Conservation (phyloP, 2,329 filamentous ascomycete species). For the Epichloe scottii region DNA sequence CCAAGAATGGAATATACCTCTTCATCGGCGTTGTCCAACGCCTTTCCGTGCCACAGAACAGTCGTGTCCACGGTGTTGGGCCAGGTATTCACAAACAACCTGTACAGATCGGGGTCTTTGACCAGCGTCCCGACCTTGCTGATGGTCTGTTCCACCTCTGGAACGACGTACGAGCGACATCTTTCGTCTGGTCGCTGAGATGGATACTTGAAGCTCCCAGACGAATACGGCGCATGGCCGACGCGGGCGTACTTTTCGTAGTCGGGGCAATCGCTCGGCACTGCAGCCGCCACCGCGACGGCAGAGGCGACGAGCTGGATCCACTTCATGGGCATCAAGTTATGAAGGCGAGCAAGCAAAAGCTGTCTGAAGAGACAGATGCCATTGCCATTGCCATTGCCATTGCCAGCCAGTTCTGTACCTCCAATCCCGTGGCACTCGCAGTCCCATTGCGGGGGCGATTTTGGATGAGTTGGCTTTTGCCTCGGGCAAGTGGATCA, state of each 20-base stretch:
- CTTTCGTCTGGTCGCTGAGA: conserved; percentile 64
- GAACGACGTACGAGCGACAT: conserved; percentile 73
- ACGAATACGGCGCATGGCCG: conserved; percentile 57
- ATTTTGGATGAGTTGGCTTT: too few relatives aligned
- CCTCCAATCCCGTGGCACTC: too few relatives aligned
- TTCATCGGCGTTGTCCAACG: conserved; percentile 43
- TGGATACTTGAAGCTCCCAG: conserved; percentile 63
- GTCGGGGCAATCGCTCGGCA: conserved; percentile 19
- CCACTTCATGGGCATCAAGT: background rate
- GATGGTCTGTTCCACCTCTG: conserved; percentile 65
- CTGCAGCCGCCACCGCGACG: conserved; percentile 13
- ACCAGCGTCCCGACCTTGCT: conserved; percentile 53
- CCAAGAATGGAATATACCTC: conserved; percentile 27
- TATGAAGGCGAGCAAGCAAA: background rate
- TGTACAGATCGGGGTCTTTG: conserved; percentile 61
- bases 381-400: too few relatives aligned
- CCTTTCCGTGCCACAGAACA: conserved; percentile 52
- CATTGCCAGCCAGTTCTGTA: too few relatives aligned
- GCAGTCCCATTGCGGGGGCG: too few relatives aligned
- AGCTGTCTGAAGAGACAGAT: too few relatives aligned
- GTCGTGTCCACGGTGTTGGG: conserved; percentile 68
- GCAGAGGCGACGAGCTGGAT: conserved; percentile 18
- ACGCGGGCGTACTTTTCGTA: conserved; percentile 23
- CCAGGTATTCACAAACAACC: conserved; percentile 60
- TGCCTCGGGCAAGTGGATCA: background rate